These are phyloP conservation scores for Rhizoclosmatium globosum DNA, from an alignment of 192 early-diverging fungal genomes.

Conservation along the genomic window DNA sequence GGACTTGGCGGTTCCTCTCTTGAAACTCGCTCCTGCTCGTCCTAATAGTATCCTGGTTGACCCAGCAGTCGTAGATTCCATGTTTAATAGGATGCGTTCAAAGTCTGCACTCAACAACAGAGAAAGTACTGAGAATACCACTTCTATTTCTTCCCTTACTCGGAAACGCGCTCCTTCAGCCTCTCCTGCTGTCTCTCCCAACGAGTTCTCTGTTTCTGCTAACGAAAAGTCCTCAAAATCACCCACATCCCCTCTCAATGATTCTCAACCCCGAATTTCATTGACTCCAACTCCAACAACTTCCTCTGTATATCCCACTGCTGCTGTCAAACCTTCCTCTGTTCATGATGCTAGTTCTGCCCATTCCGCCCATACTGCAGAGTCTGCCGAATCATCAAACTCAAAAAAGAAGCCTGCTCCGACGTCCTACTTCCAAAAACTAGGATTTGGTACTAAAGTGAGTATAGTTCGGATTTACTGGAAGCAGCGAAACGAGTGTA, in stretches of 20 bases:
- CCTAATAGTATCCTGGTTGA: background rate
- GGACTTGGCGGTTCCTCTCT: background rate
- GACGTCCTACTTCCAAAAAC: conserved; percentile 16
- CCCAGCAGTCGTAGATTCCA: background rate
- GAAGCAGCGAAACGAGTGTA: too few species aligned
- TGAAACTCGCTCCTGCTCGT: background rate
- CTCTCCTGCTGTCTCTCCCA: too few species aligned
- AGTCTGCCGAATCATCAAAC: background rate
- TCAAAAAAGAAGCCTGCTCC: background rate
- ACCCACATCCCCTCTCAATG: too few species aligned
- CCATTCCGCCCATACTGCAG: background rate
- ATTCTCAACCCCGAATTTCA: too few species aligned
- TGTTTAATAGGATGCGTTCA: background rate
- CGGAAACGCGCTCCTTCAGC: too few species aligned
- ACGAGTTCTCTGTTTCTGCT: too few species aligned
- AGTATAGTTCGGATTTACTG: too few species aligned
- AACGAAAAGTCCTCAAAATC: too few species aligned
- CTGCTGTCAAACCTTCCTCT: too few species aligned
- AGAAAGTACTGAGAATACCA: background rate
- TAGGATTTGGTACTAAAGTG: conserved; percentile 2
- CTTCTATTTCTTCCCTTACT: too few species aligned
- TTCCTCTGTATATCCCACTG: background rate
- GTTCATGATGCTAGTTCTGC: too few species aligned
- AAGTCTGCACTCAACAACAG: background rate
- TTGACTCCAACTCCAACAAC: background rate